Percentiles rank a stretch among this genome's conserved stretches.
Conservation (phyloP, 805 yeast genomes). For the Scheffersomyces ergatensis region DNA sequence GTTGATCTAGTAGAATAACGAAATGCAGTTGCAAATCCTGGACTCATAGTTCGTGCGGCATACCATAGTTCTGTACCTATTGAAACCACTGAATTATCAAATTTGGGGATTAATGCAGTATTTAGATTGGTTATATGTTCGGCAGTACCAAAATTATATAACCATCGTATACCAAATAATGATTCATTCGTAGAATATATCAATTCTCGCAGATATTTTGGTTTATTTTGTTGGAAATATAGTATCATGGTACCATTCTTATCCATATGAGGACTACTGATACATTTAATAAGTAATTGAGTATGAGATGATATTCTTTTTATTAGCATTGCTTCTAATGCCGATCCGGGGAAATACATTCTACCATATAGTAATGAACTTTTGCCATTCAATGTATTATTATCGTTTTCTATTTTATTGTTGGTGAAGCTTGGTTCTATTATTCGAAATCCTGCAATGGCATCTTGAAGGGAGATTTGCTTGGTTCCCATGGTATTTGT, state of each 20-base stretch:
- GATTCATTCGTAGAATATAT: conserved; percentile 83
- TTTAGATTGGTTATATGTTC: conserved; percentile 13
- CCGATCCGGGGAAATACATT: conserved; percentile 83
- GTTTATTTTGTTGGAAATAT: conserved; percentile 68
- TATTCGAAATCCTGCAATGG: conserved; percentile 64
- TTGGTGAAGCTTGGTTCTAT: conserved; percentile 42
- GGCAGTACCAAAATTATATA: conserved; percentile 61
- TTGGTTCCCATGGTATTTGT: conserved; percentile 49
- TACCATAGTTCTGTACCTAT: conserved; percentile 89
- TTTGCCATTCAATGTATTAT: conserved; percentile 8
- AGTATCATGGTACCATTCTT: conserved; percentile 59
- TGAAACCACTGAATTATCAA: conserved; percentile 64
- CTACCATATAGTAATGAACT: conserved; percentile 72
- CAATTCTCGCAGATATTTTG: conserved; percentile 65
- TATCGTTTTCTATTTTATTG: not conserved
- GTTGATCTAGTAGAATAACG: conserved; percentile 84
- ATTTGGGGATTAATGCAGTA: conserved; percentile 37
- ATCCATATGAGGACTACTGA: conserved; percentile 60
- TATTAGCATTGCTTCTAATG: conserved; percentile 83
- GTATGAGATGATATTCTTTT: conserved; percentile 56
- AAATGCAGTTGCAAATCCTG: conserved; percentile 83
- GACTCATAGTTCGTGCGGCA: conserved; percentile 78
- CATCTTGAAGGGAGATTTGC: conserved; percentile 58
- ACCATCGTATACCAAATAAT: conserved; percentile 73
- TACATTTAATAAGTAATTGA: conserved; percentile 71